phyloP scores from a whole-genome alignment of 1,284 basidiomycete species.

The Anthracocystis setariae region DNA sequence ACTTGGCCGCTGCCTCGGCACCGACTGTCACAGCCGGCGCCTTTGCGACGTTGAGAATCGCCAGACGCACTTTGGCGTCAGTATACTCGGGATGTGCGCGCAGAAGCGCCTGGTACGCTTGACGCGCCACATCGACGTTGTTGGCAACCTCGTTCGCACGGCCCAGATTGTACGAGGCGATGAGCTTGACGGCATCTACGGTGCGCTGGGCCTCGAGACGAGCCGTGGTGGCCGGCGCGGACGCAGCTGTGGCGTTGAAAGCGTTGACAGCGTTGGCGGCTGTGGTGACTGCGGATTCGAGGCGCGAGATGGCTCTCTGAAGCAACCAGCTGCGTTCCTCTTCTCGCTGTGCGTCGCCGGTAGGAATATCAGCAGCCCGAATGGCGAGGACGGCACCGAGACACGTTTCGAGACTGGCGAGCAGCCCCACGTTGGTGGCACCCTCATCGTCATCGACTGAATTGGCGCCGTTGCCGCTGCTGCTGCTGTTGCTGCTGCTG shows the following conservation, averaged over 20 bases:
- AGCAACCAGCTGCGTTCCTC: slow-evolving; percentile 46
- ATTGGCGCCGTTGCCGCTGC: slow-evolving; percentile 4
- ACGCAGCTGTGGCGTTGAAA: slow-evolving; percentile 24
- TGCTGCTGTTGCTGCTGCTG: slow-evolving; percentile 2
- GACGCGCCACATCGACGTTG: slow-evolving; percentile 52
- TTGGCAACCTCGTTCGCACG: slow-evolving; percentile 58
- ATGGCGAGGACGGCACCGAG: slow-evolving; percentile 56
- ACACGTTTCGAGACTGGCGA: slow-evolving; percentile 49
- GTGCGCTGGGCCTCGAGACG: slow-evolving; percentile 38
- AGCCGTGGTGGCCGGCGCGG: slow-evolving; percentile 28
- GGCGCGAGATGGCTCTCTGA: slow-evolving; percentile 41
- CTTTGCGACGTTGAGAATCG: slow-evolving; percentile 55
- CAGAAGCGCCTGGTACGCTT: slow-evolving; percentile 61
- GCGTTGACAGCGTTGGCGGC: slow-evolving; percentile 30
- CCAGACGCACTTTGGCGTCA: slow-evolving; percentile 65
- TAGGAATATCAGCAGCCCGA: slow-evolving; percentile 41
- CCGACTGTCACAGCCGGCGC: slow-evolving; percentile 16
- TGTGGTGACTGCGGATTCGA: slow-evolving; percentile 46
- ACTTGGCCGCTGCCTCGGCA: slow-evolving; percentile 21
- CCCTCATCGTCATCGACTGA: slow-evolving; percentile 25
- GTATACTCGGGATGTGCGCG: slow-evolving; percentile 65
- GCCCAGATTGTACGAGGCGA: slow-evolving; percentile 64
- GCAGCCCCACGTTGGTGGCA: slow-evolving; percentile 30
- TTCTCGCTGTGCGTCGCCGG: slow-evolving; percentile 28
- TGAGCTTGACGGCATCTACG: slow-evolving; percentile 54